Evolutionary conservation across 139 green algal genomes (phyloP), one percentile per base, ranked within the genome.

Genomic region (Dunaliella primolecta): DNA sequence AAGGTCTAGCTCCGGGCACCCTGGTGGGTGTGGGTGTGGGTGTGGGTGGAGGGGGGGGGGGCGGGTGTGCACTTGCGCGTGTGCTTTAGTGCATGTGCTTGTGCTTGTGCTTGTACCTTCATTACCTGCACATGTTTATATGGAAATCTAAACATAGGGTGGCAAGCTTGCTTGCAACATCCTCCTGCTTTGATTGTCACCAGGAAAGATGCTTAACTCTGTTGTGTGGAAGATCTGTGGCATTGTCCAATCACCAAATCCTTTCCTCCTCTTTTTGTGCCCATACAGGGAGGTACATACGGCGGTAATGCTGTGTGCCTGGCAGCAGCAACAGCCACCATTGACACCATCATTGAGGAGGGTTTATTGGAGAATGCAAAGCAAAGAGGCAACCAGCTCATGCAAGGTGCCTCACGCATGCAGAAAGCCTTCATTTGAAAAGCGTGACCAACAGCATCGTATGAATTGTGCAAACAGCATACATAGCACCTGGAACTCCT

Each of bases 291-390:
- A 0, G 88, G 95, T 27, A 98, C 95, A 0, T 98, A 97, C 74
- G 94, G 94, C 46, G 93, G 89, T 71, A 93, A 91, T 37, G 83
- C 93, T 0, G 83, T 96, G 21, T 90, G 86, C 0, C 92, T 87
- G 33, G 94, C 93, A 0, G 94, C 93, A 0, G 94, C 94, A 7
- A 84, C 85, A 0, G 93, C 93, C 35, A 96, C 93, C 2, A 84
- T 97, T 1, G 93, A 96, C 15, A 91, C 91, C 1, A 97, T 98
- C 21, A 34, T 90, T 36, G 89, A 93, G 35, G 95, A 98, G 83
- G 86, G 88, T 21, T 83, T 98, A 90, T 81, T 96, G 56, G 87
- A 87, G 15, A 98, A 97, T 79, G 92, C 91, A 0, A 35, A 36
- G 0, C 83, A 84, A 71, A 84, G 95, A 0, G 94, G 95, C 1